Base-by-base conservation (phyloP, 192 early-diverging fungal genomes). In the Rhizoclosmatium globosum region DNA sequence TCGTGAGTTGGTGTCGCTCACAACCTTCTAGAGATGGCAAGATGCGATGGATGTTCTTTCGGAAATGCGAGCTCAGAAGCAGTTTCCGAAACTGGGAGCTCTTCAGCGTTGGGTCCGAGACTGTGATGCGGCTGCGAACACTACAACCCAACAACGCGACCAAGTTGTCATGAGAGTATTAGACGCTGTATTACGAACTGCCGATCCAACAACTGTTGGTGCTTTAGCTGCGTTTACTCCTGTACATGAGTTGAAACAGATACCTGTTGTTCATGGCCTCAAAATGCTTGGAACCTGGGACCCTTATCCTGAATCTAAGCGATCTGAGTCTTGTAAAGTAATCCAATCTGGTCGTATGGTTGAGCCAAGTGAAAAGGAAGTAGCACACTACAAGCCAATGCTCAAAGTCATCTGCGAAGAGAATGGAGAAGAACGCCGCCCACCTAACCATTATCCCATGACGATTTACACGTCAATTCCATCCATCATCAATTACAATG, bases 31-130 rank as follows among this genome's bases (percentile, higher is more conserved):
- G 38, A 85, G 90, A 38, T 92, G 88, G 87, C 76, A 76, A 47
- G 90, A 92, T 74, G 89, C 91, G n/a, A 64, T 74, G 57, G 72
- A 74, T 3, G 13, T 45, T 56, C 59, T 74, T 7, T 74, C 72
- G 7, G 58, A 60, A 45, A 74, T 74, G 72, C 56, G 72, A 38
- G 72, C 72, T 19, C 42, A 39, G 41, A 64, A 39, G 47, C 76
- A 88, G 64, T 70, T 75, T 11, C 89, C 88, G 3, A 89, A 89
- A 61, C 82, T 92, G 3, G 92, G 92, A 19, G 85, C 89, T 0
- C 65, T 92, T 19, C 92, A 92, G 66, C 81, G 92, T 9, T 92
- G 92, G 92, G 89, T 90, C 41, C 81, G 92, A n/a, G 92, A 91
- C 62, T 92, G 92, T 64, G 92, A 92, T 78, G 92, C 92, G 3